Percentiles rank a stretch among this genome's conserved stretches.
Evolutionary conservation across 352 stramenopile genomes (phyloP).

Genomic region (Globisporangium emineosum): DNA sequence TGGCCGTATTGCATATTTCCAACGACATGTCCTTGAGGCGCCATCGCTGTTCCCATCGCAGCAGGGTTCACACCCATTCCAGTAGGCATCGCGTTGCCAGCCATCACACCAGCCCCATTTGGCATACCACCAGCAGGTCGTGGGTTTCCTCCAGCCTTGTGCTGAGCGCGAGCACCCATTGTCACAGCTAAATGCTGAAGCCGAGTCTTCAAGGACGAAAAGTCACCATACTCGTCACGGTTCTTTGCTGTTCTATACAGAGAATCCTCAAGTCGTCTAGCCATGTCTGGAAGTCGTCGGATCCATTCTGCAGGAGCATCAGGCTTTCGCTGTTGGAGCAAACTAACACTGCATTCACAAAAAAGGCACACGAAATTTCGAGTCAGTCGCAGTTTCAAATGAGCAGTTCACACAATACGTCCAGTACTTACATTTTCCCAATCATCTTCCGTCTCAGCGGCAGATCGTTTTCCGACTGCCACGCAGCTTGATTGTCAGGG

Average conservation of each 20-base stretch:
- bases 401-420: background rate
- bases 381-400: background rate
- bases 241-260: constrained; percentile 93
- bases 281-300: constrained; percentile 97
- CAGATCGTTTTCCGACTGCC: constrained; percentile 87
- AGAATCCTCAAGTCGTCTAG: constrained; percentile 96
- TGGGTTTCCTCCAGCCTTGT: constrained; percentile 61
- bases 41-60: constrained; percentile 44
- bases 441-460: constrained; percentile 88
- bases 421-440: constrained; percentile 82
- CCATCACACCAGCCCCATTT: constrained; percentile 45
- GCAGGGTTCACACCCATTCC: constrained; percentile 49
- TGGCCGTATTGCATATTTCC: constrained; percentile 70
- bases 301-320: constrained; percentile 97
- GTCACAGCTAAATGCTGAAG: constrained; percentile 95
- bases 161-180: constrained; percentile 79
- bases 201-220: constrained; percentile 93
- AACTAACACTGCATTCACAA: constrained; percentile 72
- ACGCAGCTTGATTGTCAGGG: constrained; percentile 58
- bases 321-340: constrained; percentile 96
- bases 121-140: constrained; percentile 32
- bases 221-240: constrained; percentile 96
- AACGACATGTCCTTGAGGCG: constrained; percentile 53
- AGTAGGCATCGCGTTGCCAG: constrained; percentile 21
- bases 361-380: constrained; percentile 3